phyloP scores from a whole-genome alignment of 2,329 filamentous ascomycete species.

The Aspergillus intermedius region DNA sequence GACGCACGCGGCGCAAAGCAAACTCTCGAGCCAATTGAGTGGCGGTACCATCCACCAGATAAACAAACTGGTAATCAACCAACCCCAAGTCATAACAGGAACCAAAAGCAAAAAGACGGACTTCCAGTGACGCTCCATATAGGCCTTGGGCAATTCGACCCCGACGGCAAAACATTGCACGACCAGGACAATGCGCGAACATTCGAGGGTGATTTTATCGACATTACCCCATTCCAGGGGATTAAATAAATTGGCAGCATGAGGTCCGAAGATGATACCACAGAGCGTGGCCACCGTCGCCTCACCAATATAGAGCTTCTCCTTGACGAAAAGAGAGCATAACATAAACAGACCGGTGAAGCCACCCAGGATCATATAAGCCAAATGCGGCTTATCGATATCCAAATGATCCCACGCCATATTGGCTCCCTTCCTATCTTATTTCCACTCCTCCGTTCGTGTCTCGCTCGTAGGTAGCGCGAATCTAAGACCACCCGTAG shows the following conservation, averaged over 20 bases:
- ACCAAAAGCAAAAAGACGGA: conserved; percentile 83
- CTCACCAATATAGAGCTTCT: conserved; percentile 97
- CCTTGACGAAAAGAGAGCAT: conserved; percentile 95
- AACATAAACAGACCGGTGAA: conserved; percentile 99
- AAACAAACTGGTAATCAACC: conserved; percentile 74
- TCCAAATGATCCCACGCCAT: conserved; percentile 49
- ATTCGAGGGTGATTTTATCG: conserved; percentile 62
- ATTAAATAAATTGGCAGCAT: conserved; percentile 59
- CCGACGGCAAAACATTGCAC: conserved; percentile 69
- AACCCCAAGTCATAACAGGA: conserved; percentile 96
- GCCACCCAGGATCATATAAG: conserved; percentile 95
- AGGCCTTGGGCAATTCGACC: conserved; percentile 63
- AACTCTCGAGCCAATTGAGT: conserved; percentile 81
- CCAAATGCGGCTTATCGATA: conserved; percentile 92
- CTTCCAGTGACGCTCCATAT: conserved; percentile 97
- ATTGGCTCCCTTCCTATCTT: conserved; percentile 7
- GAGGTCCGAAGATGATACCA: conserved; percentile 64
- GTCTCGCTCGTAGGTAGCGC: too few relatives aligned
- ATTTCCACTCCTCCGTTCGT: background rate
- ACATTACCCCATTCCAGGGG: conserved; percentile 58
- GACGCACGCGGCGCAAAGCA: conserved; percentile 84
- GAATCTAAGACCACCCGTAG: background rate
- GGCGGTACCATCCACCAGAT: conserved; percentile 82
- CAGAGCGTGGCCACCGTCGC: conserved; percentile 78
- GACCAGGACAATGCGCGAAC: conserved; percentile 64